Conservation (phyloP, 192 early-diverging fungal species). For the Backusella circina region DNA sequence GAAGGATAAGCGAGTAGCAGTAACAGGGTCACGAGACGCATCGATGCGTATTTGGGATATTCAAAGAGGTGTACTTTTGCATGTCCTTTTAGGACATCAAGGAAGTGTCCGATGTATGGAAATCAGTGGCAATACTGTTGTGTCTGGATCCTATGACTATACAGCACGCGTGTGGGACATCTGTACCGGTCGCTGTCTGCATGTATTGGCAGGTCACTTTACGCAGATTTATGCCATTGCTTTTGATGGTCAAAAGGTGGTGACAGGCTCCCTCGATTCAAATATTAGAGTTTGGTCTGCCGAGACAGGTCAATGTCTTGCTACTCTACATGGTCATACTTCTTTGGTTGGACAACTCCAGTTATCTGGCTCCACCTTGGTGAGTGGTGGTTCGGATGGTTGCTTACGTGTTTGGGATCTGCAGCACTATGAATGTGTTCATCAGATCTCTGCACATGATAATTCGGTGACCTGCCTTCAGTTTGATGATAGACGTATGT, state of each 20-base stretch:
- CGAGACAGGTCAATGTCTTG: conserved; percentile 71
- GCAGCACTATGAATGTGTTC: conserved; percentile 48
- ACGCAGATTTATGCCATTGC: conserved; percentile 96
- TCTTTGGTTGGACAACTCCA: conserved; percentile 93
- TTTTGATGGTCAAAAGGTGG: conserved; percentile 77
- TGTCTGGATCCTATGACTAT: conserved; percentile 91
- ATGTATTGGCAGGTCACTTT: conserved; percentile 81
- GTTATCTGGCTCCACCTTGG: conserved; percentile 70
- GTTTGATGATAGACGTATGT: conserved; percentile 86
- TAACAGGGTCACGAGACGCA: conserved; percentile 92
- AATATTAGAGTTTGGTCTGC: conserved; percentile 91
- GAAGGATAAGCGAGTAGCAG: conserved; percentile 59
- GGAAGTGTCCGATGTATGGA: conserved; percentile 91
- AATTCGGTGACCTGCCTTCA: conserved; percentile 96
- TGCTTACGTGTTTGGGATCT: conserved; percentile 91
- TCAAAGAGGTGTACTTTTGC: conserved; percentile 58
- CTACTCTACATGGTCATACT: conserved; percentile 85
- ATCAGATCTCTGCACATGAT: conserved; percentile 67
- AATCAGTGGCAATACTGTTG: conserved; percentile 75
- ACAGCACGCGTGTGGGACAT: conserved; percentile 93
- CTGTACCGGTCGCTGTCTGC: conserved; percentile 62
- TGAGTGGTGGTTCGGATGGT: conserved; percentile 92
- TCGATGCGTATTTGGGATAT: conserved; percentile 93
- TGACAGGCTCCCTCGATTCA: conserved; percentile 90
- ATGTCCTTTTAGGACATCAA: conserved; percentile 82